Conservation (phyloP, 768 basidiomycete species). For the Suillus bovinus region DNA sequence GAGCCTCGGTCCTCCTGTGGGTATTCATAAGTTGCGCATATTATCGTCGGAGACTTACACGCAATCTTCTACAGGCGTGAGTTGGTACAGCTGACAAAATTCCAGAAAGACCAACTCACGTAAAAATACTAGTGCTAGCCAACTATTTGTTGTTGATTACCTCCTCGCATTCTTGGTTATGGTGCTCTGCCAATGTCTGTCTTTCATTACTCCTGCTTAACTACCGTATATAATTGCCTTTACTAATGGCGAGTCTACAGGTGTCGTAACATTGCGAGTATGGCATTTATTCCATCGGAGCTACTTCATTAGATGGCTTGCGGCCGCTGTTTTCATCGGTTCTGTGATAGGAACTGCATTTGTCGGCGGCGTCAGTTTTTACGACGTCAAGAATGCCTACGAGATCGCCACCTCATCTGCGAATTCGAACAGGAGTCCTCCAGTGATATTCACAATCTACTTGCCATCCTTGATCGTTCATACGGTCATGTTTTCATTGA, state of each 20-base stretch:
- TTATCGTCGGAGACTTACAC: neutral
- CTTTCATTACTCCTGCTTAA: neutral
- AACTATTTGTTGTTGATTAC: neutral
- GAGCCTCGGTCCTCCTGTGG: neutral
- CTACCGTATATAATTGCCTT: too few relatives aligned
- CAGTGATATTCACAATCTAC: conserved; percentile 12
- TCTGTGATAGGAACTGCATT: neutral
- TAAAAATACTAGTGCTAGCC: neutral
- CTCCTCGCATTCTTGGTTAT: neutral
- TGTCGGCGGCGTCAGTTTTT: neutral
- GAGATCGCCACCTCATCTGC: neutral
- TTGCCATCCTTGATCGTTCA: conserved; percentile 18
- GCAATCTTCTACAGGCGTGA: neutral
- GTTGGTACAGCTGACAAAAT: neutral
- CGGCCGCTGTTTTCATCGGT: neutral
- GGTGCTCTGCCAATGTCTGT: conserved; percentile 20
- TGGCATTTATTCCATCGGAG: conserved; percentile 20
- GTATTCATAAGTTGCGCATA: neutral
- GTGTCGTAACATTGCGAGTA: conserved; percentile 17
- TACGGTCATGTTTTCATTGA: conserved; percentile 18
- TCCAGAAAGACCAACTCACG: neutral
- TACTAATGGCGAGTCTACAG: conserved; percentile 4
- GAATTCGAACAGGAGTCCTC: too few relatives aligned
- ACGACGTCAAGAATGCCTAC: neutral
- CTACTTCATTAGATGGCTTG: conserved; percentile 6